These are phyloP conservation scores for Amanita fuliginea DNA, from an alignment of 768 basidiomycete species.

Conservation along the genomic window DNA sequence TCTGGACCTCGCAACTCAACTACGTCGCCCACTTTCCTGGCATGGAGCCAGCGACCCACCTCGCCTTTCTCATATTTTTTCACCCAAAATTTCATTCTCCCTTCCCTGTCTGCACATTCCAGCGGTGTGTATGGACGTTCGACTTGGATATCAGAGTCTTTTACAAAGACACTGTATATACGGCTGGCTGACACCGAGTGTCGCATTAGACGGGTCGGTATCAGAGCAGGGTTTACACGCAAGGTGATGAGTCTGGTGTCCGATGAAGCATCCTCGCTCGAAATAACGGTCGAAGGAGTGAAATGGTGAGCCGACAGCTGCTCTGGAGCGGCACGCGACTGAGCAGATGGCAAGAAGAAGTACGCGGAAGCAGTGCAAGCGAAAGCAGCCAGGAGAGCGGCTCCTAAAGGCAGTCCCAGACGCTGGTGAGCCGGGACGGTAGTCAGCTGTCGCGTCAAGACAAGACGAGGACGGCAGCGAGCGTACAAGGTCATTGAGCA, in stretches of 20 bases:
- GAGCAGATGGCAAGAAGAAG: conserved; percentile 37
- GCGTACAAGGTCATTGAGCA: not conserved
- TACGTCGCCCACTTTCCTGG: conserved; percentile 50
- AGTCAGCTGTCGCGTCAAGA: not conserved
- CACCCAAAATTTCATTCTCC: conserved; percentile 69
- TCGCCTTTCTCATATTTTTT: conserved; percentile 73
- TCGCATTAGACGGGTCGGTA: conserved; percentile 14
- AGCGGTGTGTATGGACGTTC: conserved; percentile 81
- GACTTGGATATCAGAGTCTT: conserved; percentile 83
- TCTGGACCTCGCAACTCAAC: conserved; percentile 74
- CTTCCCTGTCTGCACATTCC: conserved; percentile 54
- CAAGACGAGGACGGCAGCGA: not conserved
- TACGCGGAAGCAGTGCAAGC: conserved; percentile 34
- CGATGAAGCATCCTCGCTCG: conserved; percentile 39
- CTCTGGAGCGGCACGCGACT: conserved; percentile 29
- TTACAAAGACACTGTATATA: conserved; percentile 73
- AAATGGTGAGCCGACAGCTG: conserved; percentile 43
- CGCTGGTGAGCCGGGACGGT: not conserved
- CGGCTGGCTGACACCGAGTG: conserved; percentile 8
- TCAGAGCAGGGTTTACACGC: conserved; percentile 34
- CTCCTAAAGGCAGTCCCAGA: conserved; percentile 1
- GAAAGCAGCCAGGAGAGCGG: conserved; percentile 24
- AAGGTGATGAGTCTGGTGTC: conserved; percentile 59
- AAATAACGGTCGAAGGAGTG: conserved; percentile 47
- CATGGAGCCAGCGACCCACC: conserved; percentile 75